Evolutionary conservation across 108 stramenopile species (phyloP), one percentile per base, ranked within the genome.

Genomic region (Cyclotella distinguenda): DNA sequence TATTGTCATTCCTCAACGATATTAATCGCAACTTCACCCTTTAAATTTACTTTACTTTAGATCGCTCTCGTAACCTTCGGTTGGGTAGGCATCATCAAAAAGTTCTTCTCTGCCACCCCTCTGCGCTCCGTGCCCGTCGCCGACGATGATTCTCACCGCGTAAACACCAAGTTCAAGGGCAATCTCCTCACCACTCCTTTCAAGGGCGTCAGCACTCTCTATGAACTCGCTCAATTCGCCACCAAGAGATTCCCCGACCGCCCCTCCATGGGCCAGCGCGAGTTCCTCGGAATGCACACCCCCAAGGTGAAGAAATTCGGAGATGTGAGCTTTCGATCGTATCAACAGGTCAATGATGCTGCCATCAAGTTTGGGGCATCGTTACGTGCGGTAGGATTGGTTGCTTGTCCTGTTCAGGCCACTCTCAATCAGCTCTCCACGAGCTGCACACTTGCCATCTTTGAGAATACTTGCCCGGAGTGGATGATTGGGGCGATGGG

Each of bases 401-500:
- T 88, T 4, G 60, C 91, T 23, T 70, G 85, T 0, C 76, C 88
- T 10, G 54, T 60, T 16, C 85, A 66, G 34, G 75, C 85, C 6
- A 84, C 72, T 38, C 69, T 95, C 26, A 85, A 88, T 55, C 82
- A 92, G 65, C 78, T 95, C 62, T 82, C 49, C 19, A 88, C 82
- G n/a, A 82, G 86, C 19, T 88, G 88, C 63, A 83, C 87, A n/a
- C 77, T 93, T 8, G 90, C 89, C 60, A 90, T 96, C 39, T 96
- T 90, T 64, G 96, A 94, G 59, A 91, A 95, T 53, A 96, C 96
- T 34, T 91, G 87, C 50, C 68, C 89, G 19, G 87, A 92, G 54
- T 96, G 96, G 96, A 85, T 88, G 86, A 93, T 91, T 64, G 86
- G 81, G 35, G 77, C 86, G 7, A 52, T 90, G 32, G 96, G 93